Conservation (phyloP, 2,329 filamentous ascomycete genomes). For the Microascus cirrosus region DNA sequence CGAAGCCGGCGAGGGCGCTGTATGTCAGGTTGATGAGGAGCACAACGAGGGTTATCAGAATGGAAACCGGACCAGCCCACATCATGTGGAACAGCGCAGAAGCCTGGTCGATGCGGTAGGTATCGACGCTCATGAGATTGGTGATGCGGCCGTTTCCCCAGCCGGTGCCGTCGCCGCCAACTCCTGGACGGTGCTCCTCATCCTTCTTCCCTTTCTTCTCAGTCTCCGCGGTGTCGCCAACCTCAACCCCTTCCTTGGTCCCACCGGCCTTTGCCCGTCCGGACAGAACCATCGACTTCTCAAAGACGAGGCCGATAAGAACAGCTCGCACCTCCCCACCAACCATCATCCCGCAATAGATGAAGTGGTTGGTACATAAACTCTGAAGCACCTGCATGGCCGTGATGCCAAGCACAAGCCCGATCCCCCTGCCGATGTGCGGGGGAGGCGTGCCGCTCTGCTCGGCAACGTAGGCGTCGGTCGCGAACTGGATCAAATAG, state of each 20-base stretch:
- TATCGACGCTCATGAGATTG: conserved; percentile 91
- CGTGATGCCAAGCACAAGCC: conserved; percentile 74
- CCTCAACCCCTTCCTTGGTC: conserved; percentile 31
- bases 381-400: conserved; percentile 78
- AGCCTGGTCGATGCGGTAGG: conserved; percentile 83
- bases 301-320: conserved; percentile 78
- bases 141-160: conserved; percentile 91
- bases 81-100: conserved; percentile 82
- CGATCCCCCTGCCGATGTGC: conserved; percentile 63
- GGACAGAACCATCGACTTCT: conserved; percentile 84
- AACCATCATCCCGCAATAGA: conserved; percentile 85
- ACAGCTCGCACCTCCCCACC: conserved; percentile 75
- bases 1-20: conserved; percentile 82
- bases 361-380: conserved; percentile 76
- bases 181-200: conserved; percentile 30
- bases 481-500: conserved; percentile 77
- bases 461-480: conserved; percentile 62
- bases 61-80: conserved; percentile 76
- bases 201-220: conserved; percentile 25
- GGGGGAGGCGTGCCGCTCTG: conserved; percentile 42
- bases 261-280: conserved; percentile 81
- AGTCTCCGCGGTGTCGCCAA: conserved; percentile 34
- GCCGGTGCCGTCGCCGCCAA: conserved; percentile 61
- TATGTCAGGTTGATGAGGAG: conserved; percentile 82
- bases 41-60: conserved; percentile 67